phyloP scores from a whole-genome alignment of 768 basidiomycete species.

The Trametes cingulata region DNA sequence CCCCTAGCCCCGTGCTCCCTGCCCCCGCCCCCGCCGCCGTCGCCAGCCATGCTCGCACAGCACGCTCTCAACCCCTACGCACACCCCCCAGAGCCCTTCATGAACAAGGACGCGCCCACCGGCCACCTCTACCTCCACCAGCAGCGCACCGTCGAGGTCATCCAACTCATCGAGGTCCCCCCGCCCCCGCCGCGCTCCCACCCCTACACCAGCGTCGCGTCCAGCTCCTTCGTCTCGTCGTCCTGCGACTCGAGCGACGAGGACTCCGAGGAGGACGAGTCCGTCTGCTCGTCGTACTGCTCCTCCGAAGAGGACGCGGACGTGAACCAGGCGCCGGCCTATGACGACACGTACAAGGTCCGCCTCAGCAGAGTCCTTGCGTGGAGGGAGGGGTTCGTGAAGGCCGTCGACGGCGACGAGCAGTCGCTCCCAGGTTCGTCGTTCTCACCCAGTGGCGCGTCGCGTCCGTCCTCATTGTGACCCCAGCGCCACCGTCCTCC shows the following conservation, averaged over 20 bases:
- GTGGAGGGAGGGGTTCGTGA: slow-evolving; percentile 65
- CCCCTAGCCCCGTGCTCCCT: not conserved
- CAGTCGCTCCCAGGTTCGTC: slow-evolving; percentile 43
- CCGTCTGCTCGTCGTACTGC: slow-evolving; percentile 66
- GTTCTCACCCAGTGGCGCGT: not conserved
- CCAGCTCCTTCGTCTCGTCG: slow-evolving; percentile 42
- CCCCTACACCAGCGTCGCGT: slow-evolving; percentile 39
- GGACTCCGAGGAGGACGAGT: slow-evolving; percentile 42
- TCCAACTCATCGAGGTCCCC: slow-evolving; percentile 70
- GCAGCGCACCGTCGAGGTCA: slow-evolving; percentile 60
- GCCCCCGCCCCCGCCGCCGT: not conserved
- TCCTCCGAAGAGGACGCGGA: slow-evolving; percentile 51
- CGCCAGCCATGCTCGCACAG: slow-evolving; percentile 26
- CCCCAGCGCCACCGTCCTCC: slow-evolving; percentile 14
- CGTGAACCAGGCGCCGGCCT: slow-evolving; percentile 24
- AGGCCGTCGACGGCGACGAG: slow-evolving; percentile 43
- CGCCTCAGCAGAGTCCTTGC: slow-evolving; percentile 68
- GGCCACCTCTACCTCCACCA: slow-evolving; percentile 41
- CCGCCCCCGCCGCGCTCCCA: slow-evolving; percentile 52
- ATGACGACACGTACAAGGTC: slow-evolving; percentile 51
- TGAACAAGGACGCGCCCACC: slow-evolving; percentile 35
- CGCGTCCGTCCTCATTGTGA: not conserved
- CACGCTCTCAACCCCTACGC: slow-evolving; percentile 21
- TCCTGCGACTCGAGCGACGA: slow-evolving; percentile 39
- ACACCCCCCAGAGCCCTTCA: slow-evolving; percentile 17